Conservation (phyloP, 2,329 filamentous ascomycete genomes). For the Aspergillus hortae region DNA sequence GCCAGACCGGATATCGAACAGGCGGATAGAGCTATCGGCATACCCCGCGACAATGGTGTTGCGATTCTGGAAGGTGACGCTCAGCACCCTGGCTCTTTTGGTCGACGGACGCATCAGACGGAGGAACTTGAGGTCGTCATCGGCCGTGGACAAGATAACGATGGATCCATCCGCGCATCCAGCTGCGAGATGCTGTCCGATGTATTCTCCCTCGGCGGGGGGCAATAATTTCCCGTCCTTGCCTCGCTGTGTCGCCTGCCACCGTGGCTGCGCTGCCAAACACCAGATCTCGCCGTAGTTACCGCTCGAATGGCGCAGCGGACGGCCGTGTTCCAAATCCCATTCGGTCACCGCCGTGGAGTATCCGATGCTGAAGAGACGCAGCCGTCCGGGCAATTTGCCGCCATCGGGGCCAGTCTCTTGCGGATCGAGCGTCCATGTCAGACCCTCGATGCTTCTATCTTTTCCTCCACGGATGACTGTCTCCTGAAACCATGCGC, state of each 20-base stretch:
- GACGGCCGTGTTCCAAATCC: constrained; percentile 77
- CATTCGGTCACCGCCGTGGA: constrained; percentile 91
- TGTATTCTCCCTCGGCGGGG: constrained; percentile 37
- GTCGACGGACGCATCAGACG: constrained; percentile 71
- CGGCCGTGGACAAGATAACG: constrained; percentile 79
- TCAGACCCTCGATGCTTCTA: constrained; percentile 82
- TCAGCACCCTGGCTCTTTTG: constrained; percentile 85
- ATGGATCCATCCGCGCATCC: constrained; percentile 91
- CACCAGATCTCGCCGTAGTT: constrained; percentile 98
- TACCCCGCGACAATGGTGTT: constrained; percentile 84
- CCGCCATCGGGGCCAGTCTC: constrained; percentile 56
- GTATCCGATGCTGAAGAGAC: constrained; percentile 94
- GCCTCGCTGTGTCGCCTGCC: constrained; percentile 35
- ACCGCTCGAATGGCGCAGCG: constrained; percentile 78
- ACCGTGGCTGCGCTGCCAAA: constrained; percentile 76
- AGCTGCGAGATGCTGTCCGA: constrained; percentile 67
- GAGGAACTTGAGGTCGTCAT: constrained; percentile 77
- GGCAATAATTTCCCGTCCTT: constrained; percentile 34
- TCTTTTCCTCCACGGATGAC: constrained; percentile 79
- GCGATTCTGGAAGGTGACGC: constrained; percentile 82
- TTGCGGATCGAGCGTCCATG: constrained; percentile 84
- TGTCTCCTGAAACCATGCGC: constrained; percentile 84
- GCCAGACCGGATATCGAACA: constrained; percentile 81
- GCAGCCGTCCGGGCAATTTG: constrained; percentile 65
- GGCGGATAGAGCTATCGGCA: constrained; percentile 91